A percentile compares a stretch with the other conserved stretches of the same genome.
These are phyloP conservation scores for Aureobasidium leucospermi DNA, from an alignment of 2,329 filamentous ascomycete genomes.

Conservation along the genomic window DNA sequence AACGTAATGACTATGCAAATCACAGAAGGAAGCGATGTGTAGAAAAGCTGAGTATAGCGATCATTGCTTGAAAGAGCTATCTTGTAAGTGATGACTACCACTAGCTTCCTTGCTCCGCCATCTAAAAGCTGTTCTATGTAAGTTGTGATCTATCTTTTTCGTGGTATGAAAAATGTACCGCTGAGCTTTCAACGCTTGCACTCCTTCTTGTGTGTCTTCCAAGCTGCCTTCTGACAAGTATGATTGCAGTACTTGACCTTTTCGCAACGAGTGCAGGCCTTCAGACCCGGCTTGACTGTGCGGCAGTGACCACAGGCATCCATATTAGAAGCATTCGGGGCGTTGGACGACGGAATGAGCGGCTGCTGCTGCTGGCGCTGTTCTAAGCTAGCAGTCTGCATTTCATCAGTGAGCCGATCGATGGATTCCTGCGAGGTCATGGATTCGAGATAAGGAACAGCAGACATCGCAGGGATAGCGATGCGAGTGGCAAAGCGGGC, in stretches of 20 bases:
- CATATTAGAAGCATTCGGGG: too few species aligned
- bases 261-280: conserved; percentile 25
- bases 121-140: too few species aligned
- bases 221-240: conserved; percentile 29
- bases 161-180: too few species aligned
- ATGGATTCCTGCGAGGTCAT: background rate
- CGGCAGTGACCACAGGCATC: conserved; percentile 8
- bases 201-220: conserved; percentile 28
- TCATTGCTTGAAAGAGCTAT: too few species aligned
- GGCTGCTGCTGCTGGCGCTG: background rate
- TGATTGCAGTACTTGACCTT: conserved; percentile 26
- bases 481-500: conserved; percentile 6
- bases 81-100: too few species aligned
- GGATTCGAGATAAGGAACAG: conserved; percentile 7
- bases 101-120: too few species aligned
- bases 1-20: too few species aligned
- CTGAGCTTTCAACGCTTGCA: background rate
- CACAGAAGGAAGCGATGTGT: too few species aligned
- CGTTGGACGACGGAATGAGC: background rate
- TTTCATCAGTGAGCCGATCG: background rate
- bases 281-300: background rate
- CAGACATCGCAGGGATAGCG: conserved; percentile 3
- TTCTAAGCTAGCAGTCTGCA: background rate
- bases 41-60: too few species aligned
- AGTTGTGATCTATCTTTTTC: too few species aligned